A percentile compares a stretch with the other conserved stretches of the same genome.
These are phyloP conservation scores for Serendipita sp. DNA, from an alignment of 768 basidiomycete genomes.

Conservation along the genomic window DNA sequence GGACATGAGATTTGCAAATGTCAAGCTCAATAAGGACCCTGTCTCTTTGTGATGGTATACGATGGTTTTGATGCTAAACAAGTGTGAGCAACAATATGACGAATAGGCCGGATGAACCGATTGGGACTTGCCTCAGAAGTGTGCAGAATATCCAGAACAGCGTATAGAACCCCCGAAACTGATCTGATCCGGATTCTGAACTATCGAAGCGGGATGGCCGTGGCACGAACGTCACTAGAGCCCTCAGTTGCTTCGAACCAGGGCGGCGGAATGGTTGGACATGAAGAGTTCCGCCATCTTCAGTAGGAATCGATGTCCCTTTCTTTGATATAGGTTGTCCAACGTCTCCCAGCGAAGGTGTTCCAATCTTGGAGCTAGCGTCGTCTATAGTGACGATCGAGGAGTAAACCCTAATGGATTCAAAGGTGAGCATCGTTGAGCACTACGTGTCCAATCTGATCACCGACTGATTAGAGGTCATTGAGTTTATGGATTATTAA, in stretches of 20 bases:
- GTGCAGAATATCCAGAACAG: conserved; percentile 54
- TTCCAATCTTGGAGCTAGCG: not conserved
- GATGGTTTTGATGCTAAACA: conserved; percentile 55
- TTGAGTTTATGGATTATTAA: not conserved
- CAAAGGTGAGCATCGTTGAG: no score
- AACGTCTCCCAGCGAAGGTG: not conserved
- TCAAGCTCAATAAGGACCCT: conserved; percentile 61
- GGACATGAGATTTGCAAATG: conserved; percentile 78
- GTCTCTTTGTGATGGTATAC: conserved; percentile 53
- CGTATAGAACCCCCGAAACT: conserved; percentile 90
- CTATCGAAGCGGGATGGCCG: conserved; percentile 77
- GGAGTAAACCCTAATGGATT: not conserved
- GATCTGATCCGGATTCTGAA: conserved; percentile 62
- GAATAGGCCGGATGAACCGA: not conserved
- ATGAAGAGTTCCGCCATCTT: conserved; percentile 41
- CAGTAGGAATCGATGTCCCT: not conserved
- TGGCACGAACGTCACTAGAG: conserved; percentile 74
- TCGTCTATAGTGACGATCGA: conserved; percentile 6
- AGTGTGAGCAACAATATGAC: conserved; percentile 26
- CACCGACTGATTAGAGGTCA: no score
- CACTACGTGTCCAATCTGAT: no score
- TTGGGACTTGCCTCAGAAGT: not conserved
- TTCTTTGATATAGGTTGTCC: not conserved
- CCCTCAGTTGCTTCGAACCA: conserved; percentile 60
- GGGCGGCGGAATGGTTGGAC: conserved; percentile 62